Evolutionary conservation across 192 early-diverging fungal species (phyloP).

Genomic region (Geranomyces variabilis): DNA sequence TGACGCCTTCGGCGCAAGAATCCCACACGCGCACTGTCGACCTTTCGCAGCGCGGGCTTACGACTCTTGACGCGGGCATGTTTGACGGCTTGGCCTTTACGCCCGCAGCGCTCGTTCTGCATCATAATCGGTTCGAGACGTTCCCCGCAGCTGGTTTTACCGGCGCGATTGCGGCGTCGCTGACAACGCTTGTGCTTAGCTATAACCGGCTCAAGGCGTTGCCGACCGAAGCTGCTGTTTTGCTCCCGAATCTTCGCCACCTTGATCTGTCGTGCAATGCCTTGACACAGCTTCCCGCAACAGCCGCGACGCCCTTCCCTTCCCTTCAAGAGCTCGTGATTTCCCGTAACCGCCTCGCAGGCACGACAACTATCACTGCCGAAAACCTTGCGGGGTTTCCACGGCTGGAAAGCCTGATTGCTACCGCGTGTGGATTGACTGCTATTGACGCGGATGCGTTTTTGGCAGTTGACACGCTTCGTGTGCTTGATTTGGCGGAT

Average conservation of each 20-base stretch:
- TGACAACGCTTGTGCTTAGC: constrained; percentile 24
- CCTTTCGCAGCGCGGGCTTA: constrained; percentile 19
- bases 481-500: constrained; percentile 36
- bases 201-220: constrained; percentile 1
- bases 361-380: constrained; percentile 3
- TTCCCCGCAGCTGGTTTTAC: constrained; percentile 3
- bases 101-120: constrained; percentile 20
- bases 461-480: neutral
- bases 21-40: constrained; percentile 24
- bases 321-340: constrained; percentile 42
- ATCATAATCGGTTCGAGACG: constrained; percentile 24
- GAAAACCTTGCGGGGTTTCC: constrained; percentile 13
- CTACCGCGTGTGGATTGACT: constrained; percentile 8
- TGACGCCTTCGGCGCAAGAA: constrained; percentile 15
- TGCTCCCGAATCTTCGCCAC: neutral
- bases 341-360: constrained; percentile 33
- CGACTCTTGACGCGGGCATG: neutral
- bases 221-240: neutral
- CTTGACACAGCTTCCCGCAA: neutral
- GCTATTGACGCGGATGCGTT: constrained; percentile 17
- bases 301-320: constrained; percentile 17
- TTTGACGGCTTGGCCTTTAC: constrained; percentile 5
- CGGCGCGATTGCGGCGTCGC: neutral
- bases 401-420: constrained; percentile 15
- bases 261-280: constrained; percentile 18